Evolutionary conservation across 2,329 filamentous ascomycete genomes (phyloP), one percentile per base, ranked within the genome.

Genomic region (Aspergillus carbonarius): DNA sequence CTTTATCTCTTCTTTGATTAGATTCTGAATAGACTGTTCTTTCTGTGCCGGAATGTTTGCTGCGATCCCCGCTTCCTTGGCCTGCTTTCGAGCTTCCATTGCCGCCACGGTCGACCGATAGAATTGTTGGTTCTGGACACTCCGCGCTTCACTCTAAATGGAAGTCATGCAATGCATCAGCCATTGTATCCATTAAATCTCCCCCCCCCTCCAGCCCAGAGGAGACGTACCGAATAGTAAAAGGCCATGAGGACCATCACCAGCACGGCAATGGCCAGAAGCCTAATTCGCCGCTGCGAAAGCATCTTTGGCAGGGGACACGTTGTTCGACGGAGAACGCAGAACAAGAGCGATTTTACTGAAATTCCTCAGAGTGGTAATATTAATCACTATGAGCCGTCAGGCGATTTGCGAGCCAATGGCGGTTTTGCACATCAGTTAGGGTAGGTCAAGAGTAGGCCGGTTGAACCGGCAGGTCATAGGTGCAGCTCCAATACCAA

Each of bases 1-100:
- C 65, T 60, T 79, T 74, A 67, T 77, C 78, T 63, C 54, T 35
- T 85, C 81, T 68, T 90, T 88, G 44, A 87, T 88, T 47, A 82
- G 81, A 60, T 87, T 85, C 76, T 89, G 90, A 30, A 85, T 82
- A 40, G 87, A 81, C 71, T 88, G 88, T 10, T 91, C 88, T 50
- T 87, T 85, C 72, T 85, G 85, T 59, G 92, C 79, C 13, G 88
- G 75, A 55, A 76, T 77, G 64, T 86, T 87, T 58, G 86, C 85
- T 17, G 82, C 82, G 61, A 84, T 82, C 34, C 83, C 76, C 63
- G 75, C 73, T 46, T 76, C 72, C 57, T 74, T 72, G n/a, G 68
- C 66, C 40, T 66, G 67, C 37, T 78, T 78, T 57, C 75, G 75
- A 18, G 79, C 79, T 60, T 85, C 78, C 62, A 85, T 80, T n/a